Conservation (phyloP, 768 basidiomycete species). For the Polyporus arcularius region DNA sequence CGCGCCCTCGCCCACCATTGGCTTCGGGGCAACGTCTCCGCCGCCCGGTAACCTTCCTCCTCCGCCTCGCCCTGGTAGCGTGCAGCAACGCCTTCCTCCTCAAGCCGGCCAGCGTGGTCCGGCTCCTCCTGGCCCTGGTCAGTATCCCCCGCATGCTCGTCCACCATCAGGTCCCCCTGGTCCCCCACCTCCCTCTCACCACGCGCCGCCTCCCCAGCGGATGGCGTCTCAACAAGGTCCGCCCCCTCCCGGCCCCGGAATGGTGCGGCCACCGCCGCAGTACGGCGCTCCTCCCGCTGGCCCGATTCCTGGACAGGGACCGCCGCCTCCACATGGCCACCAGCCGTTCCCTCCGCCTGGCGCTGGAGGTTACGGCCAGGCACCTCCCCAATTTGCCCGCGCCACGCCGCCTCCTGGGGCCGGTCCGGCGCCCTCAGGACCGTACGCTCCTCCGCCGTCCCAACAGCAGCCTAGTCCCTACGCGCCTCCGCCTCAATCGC, state of each 20-base stretch:
- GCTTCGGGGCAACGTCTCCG: slow-evolving; percentile 21
- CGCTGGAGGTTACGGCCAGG: not conserved
- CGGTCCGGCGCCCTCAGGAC: slow-evolving; percentile 37
- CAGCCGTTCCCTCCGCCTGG: slow-evolving; percentile 12
- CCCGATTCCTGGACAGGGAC: slow-evolving; percentile 40
- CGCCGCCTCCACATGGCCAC: slow-evolving; percentile 27
- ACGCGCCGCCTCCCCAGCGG: slow-evolving; percentile 42
- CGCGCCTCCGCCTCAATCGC: slow-evolving; percentile 20
- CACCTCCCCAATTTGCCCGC: not conserved
- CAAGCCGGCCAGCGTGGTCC: slow-evolving; percentile 34
- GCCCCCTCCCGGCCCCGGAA: slow-evolving; percentile 36
- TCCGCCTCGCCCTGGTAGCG: slow-evolving; percentile 69
- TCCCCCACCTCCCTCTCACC: slow-evolving; percentile 24
- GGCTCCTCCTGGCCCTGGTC: slow-evolving; percentile 34
- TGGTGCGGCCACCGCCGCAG: slow-evolving; percentile 41
- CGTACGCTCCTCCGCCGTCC: slow-evolving; percentile 41
- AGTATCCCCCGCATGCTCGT: slow-evolving; percentile 36
- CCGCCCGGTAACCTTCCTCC: slow-evolving; percentile 33
- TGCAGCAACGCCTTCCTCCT: slow-evolving; percentile 46
- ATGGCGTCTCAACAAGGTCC: slow-evolving; percentile 26
- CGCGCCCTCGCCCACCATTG: slow-evolving; percentile 31
- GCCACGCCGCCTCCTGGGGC: slow-evolving; percentile 36
- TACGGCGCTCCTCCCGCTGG: slow-evolving; percentile 51
- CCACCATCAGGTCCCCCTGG: slow-evolving; percentile 35
- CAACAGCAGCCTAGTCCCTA: slow-evolving; percentile 34